These are phyloP conservation scores for Cercis canadensis DNA, from an alignment of 306 rosid genomes.

Conservation along the genomic window DNA sequence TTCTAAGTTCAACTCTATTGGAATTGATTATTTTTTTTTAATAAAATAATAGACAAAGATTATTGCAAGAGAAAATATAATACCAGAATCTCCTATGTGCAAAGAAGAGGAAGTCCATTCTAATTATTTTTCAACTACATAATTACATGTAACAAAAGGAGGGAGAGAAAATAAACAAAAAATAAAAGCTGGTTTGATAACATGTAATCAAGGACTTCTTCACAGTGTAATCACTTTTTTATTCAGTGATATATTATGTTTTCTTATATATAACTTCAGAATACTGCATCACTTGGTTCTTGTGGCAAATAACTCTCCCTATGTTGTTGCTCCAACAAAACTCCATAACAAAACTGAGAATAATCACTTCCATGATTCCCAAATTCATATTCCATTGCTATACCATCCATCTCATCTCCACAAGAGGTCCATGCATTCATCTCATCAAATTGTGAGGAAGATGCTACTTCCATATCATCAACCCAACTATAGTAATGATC, in stretches of 20 bases:
- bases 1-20: too few relatives aligned
- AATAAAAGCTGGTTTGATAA: neutral
- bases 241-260: neutral
- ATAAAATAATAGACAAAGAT: too few relatives aligned
- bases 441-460: constrained; percentile 11
- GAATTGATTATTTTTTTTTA: too few relatives aligned
- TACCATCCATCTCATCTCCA: neutral
- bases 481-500: constrained; percentile 24
- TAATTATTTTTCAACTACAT: too few relatives aligned
- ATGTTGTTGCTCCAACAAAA: neutral
- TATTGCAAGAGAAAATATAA: too few relatives aligned
- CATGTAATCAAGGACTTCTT: neutral
- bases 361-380: neutral
- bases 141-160: too few relatives aligned
- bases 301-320: neutral
- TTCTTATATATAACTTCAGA: neutral
- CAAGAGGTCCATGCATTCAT: neutral
- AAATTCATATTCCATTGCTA: neutral
- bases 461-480: constrained; percentile 30
- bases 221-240: too few relatives aligned
- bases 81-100: too few relatives aligned
- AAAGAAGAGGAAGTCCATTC: too few relatives aligned
- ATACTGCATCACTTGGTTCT: neutral
- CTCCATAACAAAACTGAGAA: neutral
- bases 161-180: too few relatives aligned